Conservation (phyloP, 2,329 filamentous ascomycete genomes). For the Elsinoe arachidis region DNA sequence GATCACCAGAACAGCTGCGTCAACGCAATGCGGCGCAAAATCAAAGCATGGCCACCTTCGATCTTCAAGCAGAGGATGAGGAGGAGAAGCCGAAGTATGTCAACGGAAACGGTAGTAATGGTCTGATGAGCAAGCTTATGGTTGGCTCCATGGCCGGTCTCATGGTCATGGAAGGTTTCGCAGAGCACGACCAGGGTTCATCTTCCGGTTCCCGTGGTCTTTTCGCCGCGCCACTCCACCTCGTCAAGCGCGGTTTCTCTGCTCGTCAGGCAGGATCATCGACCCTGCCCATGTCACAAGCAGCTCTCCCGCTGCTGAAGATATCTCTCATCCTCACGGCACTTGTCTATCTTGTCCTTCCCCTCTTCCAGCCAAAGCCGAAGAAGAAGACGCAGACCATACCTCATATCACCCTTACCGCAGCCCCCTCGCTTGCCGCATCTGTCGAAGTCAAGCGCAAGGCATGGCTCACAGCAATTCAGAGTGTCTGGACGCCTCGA, state of each 20-base stretch:
- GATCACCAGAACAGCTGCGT: constrained; percentile 1
- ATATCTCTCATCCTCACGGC: constrained; percentile 44
- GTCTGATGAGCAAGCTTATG: constrained; percentile 68
- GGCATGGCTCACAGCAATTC: constrained; percentile 87
- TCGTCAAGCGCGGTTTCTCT: constrained; percentile 25
- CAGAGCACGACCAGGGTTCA: constrained; percentile 50
- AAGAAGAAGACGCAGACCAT: constrained; percentile 38
- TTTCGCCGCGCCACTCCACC: constrained; percentile 33
- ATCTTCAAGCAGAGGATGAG: constrained; percentile 25
- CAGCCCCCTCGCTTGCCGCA: constrained; percentile 64
- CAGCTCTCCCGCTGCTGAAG: constrained; percentile 39
- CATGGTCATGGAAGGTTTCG: constrained; percentile 80
- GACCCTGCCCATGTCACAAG: constrained; percentile 18
- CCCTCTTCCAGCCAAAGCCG: constrained; percentile 48
- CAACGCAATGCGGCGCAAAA: constrained; percentile 19
- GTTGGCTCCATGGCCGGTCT: constrained; percentile 83
- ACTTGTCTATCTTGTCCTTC: constrained; percentile 48
- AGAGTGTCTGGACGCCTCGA: constrained; percentile 83
- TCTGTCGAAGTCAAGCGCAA: constrained; percentile 77
- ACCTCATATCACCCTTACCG: constrained; percentile 30
- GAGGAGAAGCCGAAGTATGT: constrained; percentile 29
- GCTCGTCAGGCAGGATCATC: constrained; percentile 9
- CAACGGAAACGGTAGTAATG: constrained; percentile 35
- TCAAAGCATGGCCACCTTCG: constrained; percentile 23
- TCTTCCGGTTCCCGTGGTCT: constrained; percentile 33